These are phyloP conservation scores for Globisporangium nagaii DNA, from an alignment of 352 stramenopile genomes.

Conservation along the genomic window DNA sequence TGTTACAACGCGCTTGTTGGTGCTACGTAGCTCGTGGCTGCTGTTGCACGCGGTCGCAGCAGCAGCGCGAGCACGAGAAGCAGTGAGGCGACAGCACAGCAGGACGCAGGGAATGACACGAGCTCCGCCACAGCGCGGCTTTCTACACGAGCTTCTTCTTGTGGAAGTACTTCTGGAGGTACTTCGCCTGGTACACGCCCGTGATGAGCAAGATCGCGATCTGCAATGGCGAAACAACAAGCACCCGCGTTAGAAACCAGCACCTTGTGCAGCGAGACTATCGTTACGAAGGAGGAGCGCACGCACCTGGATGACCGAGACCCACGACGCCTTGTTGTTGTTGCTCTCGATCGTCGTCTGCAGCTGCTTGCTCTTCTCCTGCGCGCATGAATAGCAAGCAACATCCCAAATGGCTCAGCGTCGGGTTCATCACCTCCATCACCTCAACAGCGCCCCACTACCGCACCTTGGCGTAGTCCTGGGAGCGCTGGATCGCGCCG, in stretches of 20 bases:
- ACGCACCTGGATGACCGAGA: conserved; percentile 68
- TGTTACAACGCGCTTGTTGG: too few species aligned
- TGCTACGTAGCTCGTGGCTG: too few species aligned
- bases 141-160: conserved; percentile 83
- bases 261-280: too few species aligned
- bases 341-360: conserved; percentile 72
- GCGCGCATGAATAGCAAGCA: not conserved
- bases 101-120: not conserved
- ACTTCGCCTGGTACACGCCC: conserved; percentile 71
- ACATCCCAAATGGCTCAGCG: not conserved
- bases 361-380: conserved; percentile 69
- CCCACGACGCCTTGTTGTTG: conserved; percentile 75
- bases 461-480: conserved; percentile 80
- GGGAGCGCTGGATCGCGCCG: conserved; percentile 67
- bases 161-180: conserved; percentile 78
- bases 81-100: not conserved
- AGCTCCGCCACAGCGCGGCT: not conserved
- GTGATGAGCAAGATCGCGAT: conserved; percentile 65
- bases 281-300: too few species aligned
- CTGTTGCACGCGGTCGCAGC: too few species aligned
- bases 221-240: conserved; percentile 24
- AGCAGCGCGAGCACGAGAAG: not conserved
- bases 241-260: too few species aligned
- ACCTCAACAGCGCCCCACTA: not conserved
- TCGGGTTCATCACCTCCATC: not conserved